Percentiles rank a stretch among this genome's conserved stretches.
phyloP scores from a whole-genome alignment of 148 eudicot genomes.

The Cornus florida region DNA sequence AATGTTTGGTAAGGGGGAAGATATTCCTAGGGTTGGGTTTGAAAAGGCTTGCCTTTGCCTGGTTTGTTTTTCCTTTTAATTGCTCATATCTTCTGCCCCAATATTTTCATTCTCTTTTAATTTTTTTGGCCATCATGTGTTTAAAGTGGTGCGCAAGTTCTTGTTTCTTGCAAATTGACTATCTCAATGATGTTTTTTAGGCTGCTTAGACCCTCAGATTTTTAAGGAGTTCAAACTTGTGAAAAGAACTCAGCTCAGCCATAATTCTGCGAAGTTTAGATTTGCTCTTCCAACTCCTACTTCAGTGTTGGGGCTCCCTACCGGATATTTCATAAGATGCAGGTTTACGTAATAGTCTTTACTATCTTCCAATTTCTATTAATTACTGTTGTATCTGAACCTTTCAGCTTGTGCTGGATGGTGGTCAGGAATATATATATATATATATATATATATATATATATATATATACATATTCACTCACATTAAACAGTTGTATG shows the following conservation, averaged over 20 bases:
- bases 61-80: no score
- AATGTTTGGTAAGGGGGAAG: no score
- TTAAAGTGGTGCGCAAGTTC: neutral
- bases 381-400: neutral
- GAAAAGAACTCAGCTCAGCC: slow-evolving; percentile 35
- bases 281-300: slow-evolving; percentile 43
- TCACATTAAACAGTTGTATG: neutral
- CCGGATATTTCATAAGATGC: slow-evolving; percentile 49
- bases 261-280: slow-evolving; percentile 37
- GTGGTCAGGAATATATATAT: neutral
- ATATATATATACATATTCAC: no score
- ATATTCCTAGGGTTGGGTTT: no score
- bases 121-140: neutral
- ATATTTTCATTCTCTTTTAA: neutral
- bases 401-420: neutral
- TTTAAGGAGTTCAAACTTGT: slow-evolving; percentile 47
- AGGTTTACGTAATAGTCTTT: slow-evolving; percentile 19
- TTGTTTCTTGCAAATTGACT: neutral
- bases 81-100: no score
- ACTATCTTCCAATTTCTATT: neutral
- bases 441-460: neutral
- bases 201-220: slow-evolving; percentile 35
- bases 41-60: no score
- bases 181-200: slow-evolving; percentile 12
- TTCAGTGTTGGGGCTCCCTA: slow-evolving; percentile 44